Percentiles rank a stretch among this genome's conserved stretches.
Evolutionary conservation across 768 basidiomycete genomes (phyloP).

Genomic region (Coprinellus aureogranulatus): DNA sequence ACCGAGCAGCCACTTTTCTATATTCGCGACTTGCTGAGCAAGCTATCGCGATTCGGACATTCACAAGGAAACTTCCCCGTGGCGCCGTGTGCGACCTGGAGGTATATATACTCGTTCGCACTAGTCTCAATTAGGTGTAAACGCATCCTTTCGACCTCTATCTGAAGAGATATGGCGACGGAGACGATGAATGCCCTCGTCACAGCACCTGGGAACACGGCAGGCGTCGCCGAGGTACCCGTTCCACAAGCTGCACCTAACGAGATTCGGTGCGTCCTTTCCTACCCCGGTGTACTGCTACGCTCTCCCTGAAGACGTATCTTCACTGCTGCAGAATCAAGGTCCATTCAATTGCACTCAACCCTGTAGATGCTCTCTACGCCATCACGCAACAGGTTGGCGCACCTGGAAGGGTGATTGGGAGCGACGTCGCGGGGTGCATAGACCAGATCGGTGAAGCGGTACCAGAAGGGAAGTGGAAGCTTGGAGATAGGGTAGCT

Average conservation of each 20-base stretch:
- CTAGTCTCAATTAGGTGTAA: no score
- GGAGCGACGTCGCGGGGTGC: constrained; percentile 33
- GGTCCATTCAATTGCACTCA: constrained; percentile 31
- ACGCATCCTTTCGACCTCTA: no score
- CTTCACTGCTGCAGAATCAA: constrained; percentile 27
- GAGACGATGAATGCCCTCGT: constrained; percentile 30
- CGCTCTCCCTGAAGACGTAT: no score
- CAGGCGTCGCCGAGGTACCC: constrained; percentile 22
- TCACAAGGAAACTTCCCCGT: no score
- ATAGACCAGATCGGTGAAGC: constrained; percentile 29
- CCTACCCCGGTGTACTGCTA: no score
- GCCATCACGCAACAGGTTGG: constrained; percentile 20
- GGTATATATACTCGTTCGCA: no score
- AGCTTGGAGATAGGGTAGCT: constrained; percentile 32
- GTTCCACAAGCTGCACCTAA: constrained; percentile 24
- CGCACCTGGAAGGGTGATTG: constrained; percentile 30
- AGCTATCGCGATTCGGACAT: no score
- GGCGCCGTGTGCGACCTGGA: no score
- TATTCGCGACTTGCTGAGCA: no score
- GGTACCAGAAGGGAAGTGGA: constrained; percentile 22
- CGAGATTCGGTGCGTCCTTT: constrained; percentile 31
- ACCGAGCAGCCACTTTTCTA: no score
- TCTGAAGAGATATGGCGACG: no score
- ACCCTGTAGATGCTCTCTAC: constrained; percentile 32
- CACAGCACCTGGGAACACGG: constrained; percentile 25